Percentiles rank a stretch among this genome's conserved stretches.
Conservation (phyloP, 2,329 filamentous ascomycete genomes). For the Fusarium falciforme region DNA sequence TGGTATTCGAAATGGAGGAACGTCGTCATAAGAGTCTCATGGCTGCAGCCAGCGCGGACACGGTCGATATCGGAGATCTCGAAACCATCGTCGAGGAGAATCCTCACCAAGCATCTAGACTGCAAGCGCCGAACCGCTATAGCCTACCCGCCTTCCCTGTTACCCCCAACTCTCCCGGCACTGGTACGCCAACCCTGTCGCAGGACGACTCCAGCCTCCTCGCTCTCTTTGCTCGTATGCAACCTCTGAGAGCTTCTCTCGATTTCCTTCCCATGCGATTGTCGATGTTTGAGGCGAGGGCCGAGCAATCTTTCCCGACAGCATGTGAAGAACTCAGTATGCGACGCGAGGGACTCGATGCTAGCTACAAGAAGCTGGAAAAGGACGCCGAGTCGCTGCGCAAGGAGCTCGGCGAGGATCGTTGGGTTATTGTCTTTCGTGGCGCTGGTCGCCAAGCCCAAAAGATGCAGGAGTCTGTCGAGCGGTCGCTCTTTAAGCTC, state of each 20-base stretch:
- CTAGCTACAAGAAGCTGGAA: constrained; percentile 88
- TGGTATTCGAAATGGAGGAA: constrained; percentile 99
- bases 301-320: constrained; percentile 83
- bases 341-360: constrained; percentile 79
- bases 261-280: constrained; percentile 97
- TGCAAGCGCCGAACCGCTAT: constrained; percentile 71
- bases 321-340: constrained; percentile 90
- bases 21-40: constrained; percentile 84
- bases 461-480: constrained; percentile 97
- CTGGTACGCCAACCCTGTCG: constrained; percentile 63
- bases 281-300: constrained; percentile 84
- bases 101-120: constrained; percentile 66
- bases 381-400: constrained; percentile 89
- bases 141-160: constrained; percentile 74
- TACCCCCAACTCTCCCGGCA: constrained; percentile 69
- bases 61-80: constrained; percentile 85
- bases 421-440: constrained; percentile 95
- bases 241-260: constrained; percentile 89
- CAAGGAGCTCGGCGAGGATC: constrained; percentile 92
- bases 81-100: constrained; percentile 94
- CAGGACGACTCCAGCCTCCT: constrained; percentile 91
- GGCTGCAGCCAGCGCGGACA: constrained; percentile 69
- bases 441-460: constrained; percentile 91
- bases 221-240: constrained; percentile 93
- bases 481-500: constrained; percentile 85